phyloP scores from a whole-genome alignment of 805 yeast species.

The Kurtzmaniella cleridarum region DNA sequence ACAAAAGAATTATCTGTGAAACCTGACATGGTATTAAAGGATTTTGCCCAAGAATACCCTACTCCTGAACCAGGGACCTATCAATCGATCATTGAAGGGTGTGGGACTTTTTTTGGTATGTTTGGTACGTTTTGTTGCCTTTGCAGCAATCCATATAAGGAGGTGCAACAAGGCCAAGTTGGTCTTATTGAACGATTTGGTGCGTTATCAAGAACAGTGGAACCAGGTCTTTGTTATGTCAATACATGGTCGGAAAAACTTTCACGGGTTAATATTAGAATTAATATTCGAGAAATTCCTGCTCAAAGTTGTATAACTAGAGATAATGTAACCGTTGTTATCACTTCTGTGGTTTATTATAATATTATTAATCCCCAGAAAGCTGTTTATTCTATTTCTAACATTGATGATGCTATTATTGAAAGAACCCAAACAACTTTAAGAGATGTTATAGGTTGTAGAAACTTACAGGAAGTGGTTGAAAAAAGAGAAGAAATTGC shows the following conservation, averaged over 20 bases:
- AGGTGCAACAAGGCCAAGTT: constrained; percentile 61
- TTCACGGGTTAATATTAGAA: constrained; percentile 45
- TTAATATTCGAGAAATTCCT: constrained; percentile 59
- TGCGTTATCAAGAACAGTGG: constrained; percentile 56
- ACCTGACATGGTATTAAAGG: constrained; percentile 37
- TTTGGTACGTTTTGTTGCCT: constrained; percentile 53
- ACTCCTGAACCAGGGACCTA: constrained; percentile 37
- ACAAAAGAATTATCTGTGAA: constrained; percentile 18
- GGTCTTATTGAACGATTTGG: constrained; percentile 67
- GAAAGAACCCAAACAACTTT: constrained; percentile 71
- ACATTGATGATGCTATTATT: constrained; percentile 50
- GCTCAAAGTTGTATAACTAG: constrained; percentile 66
- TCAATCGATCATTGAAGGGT: constrained; percentile 30
- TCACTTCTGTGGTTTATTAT: constrained; percentile 64
- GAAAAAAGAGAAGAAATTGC: constrained; percentile 72
- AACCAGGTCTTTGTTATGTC: constrained; percentile 63
- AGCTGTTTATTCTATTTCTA: constrained; percentile 53
- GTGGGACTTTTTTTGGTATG: constrained; percentile 47
- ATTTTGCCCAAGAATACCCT: constrained; percentile 37
- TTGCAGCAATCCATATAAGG: constrained; percentile 55
- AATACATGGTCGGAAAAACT: constrained; percentile 61
- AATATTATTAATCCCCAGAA: constrained; percentile 63
- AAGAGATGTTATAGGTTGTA: constrained; percentile 65
- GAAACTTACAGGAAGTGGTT: constrained; percentile 64
- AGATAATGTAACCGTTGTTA: constrained; percentile 58